Base-by-base conservation (phyloP, 768 basidiomycete genomes). In the Phaeotremella fagi region DNA sequence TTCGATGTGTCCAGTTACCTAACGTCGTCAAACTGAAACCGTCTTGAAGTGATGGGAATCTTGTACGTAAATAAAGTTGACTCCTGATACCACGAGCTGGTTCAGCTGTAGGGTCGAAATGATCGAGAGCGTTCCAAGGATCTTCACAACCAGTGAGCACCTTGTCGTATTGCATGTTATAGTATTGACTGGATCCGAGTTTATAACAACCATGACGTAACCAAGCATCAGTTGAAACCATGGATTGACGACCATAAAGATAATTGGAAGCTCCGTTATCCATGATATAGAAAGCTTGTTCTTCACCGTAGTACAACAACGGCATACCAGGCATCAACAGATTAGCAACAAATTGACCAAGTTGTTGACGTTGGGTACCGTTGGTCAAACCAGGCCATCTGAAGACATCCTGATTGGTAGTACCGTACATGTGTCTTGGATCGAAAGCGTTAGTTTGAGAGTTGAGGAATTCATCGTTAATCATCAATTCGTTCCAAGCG, bases 351-450 rank as follows among this genome's bases (percentile, higher is more conserved):
- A 92, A 94, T 11, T 85, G 82, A 0, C 80, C 90, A 47, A 92
- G 72, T 14, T 80, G 85, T 53, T 85, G 85, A 62, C 80, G 81
- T 64, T 87, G 82, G 1, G 85, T 85, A 18, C 91, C 91, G 64
- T 89, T 87, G 64, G 85, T 82, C 63, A 95, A 72, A 75, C 86
- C 84, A 3, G 88, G 89, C 91, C 90, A 95, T 52, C 91, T 81
- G 80, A 86, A 95, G 9, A 95, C 82, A 78, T 94, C 91, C 77
- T 92, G 92, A 70, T 94, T 92, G 69, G 86, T 87, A n/a, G 85
- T 84, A 35, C 91, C 91, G 67, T 80, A 90, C 86, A 91, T 83
- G 75, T 95, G 91, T 57, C 80, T 79, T 2, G 90, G 90, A 68
- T 95, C 90, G 37, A 90, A 75, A 5, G 62, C 2, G 50, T 83